Percentiles rank a stretch among this genome's conserved stretches.
phyloP scores from a whole-genome alignment of 768 basidiomycete genomes.

The Kwoniella sp. region DNA sequence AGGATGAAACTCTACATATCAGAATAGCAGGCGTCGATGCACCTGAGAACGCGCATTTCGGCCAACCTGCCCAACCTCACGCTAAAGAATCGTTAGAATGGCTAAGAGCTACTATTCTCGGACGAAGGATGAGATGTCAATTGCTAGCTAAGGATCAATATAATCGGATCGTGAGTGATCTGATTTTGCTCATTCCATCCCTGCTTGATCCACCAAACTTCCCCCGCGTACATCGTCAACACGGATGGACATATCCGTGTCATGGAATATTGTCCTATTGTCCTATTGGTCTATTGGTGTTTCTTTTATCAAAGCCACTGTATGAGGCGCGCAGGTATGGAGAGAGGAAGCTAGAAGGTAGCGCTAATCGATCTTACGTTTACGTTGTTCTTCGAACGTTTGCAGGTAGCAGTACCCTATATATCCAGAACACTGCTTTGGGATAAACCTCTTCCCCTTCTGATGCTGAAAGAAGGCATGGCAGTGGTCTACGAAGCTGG shows the following conservation, averaged over 20 bases:
- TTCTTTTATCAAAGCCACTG: too few species aligned
- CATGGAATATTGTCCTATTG: too few species aligned
- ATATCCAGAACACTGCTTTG: constrained; percentile 64
- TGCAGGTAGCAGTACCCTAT: constrained; percentile 70
- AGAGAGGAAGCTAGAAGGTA: too few species aligned
- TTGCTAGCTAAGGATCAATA: constrained; percentile 80
- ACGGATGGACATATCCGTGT: too few species aligned
- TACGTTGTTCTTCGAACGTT: neutral
- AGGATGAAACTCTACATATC: constrained; percentile 79
- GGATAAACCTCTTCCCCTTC: constrained; percentile 62
- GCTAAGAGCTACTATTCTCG: constrained; percentile 41
- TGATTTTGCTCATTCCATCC: too few species aligned
- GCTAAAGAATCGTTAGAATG: constrained; percentile 73
- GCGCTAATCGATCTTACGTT: neutral
- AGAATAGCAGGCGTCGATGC: constrained; percentile 90
- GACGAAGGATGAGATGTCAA: constrained; percentile 67
- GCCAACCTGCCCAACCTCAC: constrained; percentile 74
- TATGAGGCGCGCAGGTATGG: too few species aligned
- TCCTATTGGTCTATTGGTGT: too few species aligned
- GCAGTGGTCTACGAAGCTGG: constrained; percentile 73
- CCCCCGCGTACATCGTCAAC: too few species aligned
- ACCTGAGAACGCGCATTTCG: constrained; percentile 87
- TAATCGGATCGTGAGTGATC: constrained; percentile 67
- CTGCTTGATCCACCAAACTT: neutral
- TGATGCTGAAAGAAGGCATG: constrained; percentile 80